phyloP scores from a whole-genome alignment of 495 filamentous ascomycete species.

The Astrocystis sublimbata region DNA sequence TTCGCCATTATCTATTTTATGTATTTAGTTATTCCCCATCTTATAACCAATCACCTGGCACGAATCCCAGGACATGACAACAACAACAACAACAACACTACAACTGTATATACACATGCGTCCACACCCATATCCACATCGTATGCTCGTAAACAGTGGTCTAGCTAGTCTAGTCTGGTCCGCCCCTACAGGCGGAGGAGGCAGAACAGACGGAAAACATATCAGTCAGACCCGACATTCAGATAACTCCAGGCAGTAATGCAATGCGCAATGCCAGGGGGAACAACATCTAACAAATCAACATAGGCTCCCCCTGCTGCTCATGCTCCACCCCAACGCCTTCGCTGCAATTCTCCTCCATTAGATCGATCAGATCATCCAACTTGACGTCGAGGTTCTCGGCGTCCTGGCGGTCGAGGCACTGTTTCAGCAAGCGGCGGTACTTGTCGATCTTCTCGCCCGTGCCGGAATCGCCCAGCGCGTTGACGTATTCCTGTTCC shows the following conservation, averaged over 20 bases:
- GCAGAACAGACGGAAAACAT: no score
- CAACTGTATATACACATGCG: no score
- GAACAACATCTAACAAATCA: constrained; percentile 21
- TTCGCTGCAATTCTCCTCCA: constrained; percentile 48
- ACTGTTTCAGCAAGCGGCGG: constrained; percentile 45
- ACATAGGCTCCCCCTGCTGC: constrained; percentile 31
- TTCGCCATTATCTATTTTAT: no score
- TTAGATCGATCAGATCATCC: constrained; percentile 52
- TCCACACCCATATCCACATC: no score
- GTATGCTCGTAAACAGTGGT: no score
- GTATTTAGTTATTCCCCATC: no score
- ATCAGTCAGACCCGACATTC: background rate
- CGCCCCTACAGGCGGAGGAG: no score
- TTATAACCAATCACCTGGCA: no score
- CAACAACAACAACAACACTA: no score
- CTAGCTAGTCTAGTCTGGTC: no score
- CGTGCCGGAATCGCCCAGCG: constrained; percentile 45
- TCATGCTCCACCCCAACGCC: constrained; percentile 17
- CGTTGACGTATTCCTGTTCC: constrained; percentile 51
- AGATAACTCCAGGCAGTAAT: background rate
- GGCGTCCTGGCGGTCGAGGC: constrained; percentile 47
- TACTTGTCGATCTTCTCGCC: constrained; percentile 53
- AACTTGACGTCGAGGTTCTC: constrained; percentile 49
- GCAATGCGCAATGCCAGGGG: background rate
- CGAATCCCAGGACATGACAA: no score